Evolutionary conservation across 352 stramenopile species (phyloP).

Genomic region (Globisporangium iwayamae): DNA sequence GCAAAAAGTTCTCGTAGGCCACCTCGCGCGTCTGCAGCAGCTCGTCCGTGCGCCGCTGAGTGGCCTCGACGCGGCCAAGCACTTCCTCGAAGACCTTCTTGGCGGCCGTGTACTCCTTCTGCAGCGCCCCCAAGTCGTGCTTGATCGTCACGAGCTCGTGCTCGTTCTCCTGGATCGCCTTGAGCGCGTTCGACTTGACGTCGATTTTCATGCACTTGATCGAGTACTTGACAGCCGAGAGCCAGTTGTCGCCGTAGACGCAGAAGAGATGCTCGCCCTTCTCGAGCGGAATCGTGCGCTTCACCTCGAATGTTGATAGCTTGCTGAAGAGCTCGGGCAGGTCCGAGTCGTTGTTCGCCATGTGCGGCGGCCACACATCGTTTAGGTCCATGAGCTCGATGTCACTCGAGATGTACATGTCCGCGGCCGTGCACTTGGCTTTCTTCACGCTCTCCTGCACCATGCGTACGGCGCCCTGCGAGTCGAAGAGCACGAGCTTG

Average conservation of each 20-base stretch:
- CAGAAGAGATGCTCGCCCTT: slow-evolving; percentile 83
- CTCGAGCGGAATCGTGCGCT: slow-evolving; percentile 71
- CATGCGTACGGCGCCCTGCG: slow-evolving; percentile 71
- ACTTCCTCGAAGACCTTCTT: slow-evolving; percentile 83
- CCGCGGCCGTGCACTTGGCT: slow-evolving; percentile 72
- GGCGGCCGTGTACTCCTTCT: slow-evolving; percentile 77
- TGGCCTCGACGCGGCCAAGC: slow-evolving; percentile 55
- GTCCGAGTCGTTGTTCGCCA: slow-evolving; percentile 52
- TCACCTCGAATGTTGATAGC: slow-evolving; percentile 79
- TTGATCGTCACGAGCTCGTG: slow-evolving; percentile 75
- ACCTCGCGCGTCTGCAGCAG: slow-evolving; percentile 59
- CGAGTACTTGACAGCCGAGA: slow-evolving; percentile 85
- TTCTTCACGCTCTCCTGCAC: slow-evolving; percentile 84
- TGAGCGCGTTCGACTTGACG: slow-evolving; percentile 40
- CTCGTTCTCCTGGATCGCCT: slow-evolving; percentile 71
- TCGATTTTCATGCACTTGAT: slow-evolving; percentile 85
- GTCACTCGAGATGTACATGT: slow-evolving; percentile 85
- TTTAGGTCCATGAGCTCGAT: slow-evolving; percentile 87
- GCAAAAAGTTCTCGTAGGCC: slow-evolving; percentile 77
- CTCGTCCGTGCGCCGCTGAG: slow-evolving; percentile 72
- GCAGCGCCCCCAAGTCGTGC: slow-evolving; percentile 64
- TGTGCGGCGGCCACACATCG: slow-evolving; percentile 66
- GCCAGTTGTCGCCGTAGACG: slow-evolving; percentile 89
- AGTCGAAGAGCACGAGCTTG: slow-evolving; percentile 86
- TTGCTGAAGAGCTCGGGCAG: slow-evolving; percentile 84